These are phyloP conservation scores for Salix purpurea DNA, from an alignment of 345 rosid genomes.

Conservation along the genomic window DNA sequence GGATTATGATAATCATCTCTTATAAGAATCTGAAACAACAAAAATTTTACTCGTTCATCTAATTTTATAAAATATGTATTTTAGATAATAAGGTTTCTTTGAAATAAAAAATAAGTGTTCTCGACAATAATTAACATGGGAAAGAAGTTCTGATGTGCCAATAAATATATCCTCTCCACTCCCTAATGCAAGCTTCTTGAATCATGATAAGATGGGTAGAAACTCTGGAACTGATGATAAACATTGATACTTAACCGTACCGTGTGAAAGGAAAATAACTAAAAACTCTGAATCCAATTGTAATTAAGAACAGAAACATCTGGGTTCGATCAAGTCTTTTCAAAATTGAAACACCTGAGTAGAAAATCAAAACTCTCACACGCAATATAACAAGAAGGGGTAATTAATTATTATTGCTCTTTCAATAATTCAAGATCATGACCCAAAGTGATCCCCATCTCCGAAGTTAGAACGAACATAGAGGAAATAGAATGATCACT, in stretches of 20 bases:
- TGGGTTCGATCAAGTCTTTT: background rate
- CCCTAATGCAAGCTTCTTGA: no score
- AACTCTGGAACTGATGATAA: background rate
- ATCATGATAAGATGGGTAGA: background rate
- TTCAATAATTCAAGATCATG: constrained; percentile 1
- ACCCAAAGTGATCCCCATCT: background rate
- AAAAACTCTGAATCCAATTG: background rate
- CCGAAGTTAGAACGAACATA: background rate
- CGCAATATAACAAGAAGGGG: background rate
- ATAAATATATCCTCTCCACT: no score
- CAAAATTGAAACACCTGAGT: background rate
- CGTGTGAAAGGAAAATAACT: background rate
- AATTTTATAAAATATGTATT: accelerated
- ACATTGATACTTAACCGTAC: background rate
- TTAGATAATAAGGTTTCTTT: no score
- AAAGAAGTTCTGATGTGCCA: background rate
- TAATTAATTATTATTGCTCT: background rate
- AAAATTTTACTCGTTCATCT: accelerated
- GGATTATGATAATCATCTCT: no score
- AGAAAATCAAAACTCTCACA: background rate
- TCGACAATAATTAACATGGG: background rate
- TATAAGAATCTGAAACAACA: accelerated
- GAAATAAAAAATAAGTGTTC: no score
- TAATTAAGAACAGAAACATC: background rate
- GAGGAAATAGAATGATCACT: background rate